These are phyloP conservation scores for Corylus heterophylla DNA, from an alignment of 306 rosid species.

Conservation along the genomic window DNA sequence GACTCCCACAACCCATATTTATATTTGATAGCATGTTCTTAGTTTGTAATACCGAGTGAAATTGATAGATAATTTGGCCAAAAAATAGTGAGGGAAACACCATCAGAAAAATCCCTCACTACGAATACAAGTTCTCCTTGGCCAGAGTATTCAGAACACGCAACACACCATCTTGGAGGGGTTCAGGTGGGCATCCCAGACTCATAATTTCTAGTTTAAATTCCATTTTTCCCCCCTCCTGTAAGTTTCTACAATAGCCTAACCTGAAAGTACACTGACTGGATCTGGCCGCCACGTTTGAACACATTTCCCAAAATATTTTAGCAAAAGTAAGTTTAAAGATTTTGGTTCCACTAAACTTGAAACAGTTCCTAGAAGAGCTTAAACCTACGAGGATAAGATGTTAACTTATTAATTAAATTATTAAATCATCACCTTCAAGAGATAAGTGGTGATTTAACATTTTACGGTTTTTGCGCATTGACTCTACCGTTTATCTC, in stretches of 20 bases:
- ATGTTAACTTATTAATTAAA: too few relatives aligned
- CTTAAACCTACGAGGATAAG: neutral
- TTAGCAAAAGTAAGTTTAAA: neutral
- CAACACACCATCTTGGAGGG: neutral
- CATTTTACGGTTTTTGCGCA: too few relatives aligned
- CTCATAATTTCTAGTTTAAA: constrained; percentile 9
- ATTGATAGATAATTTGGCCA: constrained; percentile 2
- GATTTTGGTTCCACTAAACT: neutral
- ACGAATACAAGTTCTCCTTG: neutral
- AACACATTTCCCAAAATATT: neutral
- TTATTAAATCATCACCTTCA: too few relatives aligned
- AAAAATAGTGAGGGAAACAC: neutral
- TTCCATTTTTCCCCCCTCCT: neutral
- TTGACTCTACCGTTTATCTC: too few relatives aligned
- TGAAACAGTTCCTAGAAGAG: neutral
- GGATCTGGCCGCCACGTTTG: too few relatives aligned
- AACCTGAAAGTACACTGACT: neutral
- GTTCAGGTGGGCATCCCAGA: constrained; percentile 1
- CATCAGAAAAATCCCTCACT: constrained; percentile 1
- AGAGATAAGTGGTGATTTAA: too few relatives aligned
- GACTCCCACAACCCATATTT: neutral
- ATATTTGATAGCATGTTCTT: neutral
- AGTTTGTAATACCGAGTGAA: neutral
- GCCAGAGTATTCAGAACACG: neutral
- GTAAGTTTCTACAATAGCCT: neutral